Evolutionary conservation across 768 basidiomycete species (phyloP).

Genomic region (Leucocoprinus leucothites): DNA sequence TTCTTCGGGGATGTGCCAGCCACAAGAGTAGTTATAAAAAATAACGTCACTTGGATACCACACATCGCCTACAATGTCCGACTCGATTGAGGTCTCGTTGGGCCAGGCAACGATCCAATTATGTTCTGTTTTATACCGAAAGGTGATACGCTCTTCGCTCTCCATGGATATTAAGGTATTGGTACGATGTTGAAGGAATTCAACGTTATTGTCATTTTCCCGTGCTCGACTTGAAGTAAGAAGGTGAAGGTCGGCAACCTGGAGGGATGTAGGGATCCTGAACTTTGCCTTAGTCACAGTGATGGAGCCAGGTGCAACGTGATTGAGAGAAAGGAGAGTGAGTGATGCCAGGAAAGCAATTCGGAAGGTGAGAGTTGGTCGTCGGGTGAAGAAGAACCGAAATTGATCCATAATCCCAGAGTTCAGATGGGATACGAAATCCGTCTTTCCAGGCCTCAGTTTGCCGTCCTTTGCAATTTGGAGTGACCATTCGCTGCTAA

Average conservation of each 20-base stretch:
- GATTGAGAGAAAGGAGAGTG: neutral
- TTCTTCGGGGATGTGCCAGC: neutral
- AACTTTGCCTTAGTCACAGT: neutral
- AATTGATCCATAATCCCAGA: neutral
- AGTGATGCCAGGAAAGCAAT: neutral
- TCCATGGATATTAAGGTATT: neutral
- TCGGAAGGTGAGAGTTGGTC: neutral
- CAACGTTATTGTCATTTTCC: neutral
- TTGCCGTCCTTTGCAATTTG: neutral
- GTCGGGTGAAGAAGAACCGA: neutral
- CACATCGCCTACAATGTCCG: neutral
- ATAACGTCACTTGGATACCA: neutral
- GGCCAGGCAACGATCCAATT: neutral
- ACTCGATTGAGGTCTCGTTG: neutral
- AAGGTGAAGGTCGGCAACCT: neutral
- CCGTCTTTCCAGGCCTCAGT: neutral
- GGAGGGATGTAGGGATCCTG: neutral
- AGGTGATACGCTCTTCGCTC: neutral
- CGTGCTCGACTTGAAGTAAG: neutral
- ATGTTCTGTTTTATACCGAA: neutral
- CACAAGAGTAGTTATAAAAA: neutral
- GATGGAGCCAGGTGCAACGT: neutral
- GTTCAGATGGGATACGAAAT: neutral
- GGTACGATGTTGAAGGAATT: neutral
- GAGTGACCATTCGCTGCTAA: slow-evolving; percentile 2